A percentile compares a stretch with the other conserved stretches of the same genome.
These are phyloP conservation scores for Xerocomus potaroensis DNA, from an alignment of 768 basidiomycete species.

Conservation along the genomic window DNA sequence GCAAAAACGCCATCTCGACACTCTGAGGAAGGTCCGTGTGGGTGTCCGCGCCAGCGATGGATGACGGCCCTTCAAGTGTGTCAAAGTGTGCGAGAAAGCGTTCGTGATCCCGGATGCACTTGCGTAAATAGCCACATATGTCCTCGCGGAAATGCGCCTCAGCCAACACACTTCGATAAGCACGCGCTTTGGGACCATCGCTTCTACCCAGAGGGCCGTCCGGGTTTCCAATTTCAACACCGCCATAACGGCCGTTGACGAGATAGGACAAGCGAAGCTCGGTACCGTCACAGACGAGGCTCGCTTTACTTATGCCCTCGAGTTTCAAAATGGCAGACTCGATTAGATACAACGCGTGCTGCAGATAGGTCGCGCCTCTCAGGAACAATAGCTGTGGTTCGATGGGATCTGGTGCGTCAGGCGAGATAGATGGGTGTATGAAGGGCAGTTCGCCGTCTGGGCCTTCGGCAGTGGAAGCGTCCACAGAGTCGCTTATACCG, in stretches of 20 bases:
- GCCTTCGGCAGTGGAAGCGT: conserved; percentile 40
- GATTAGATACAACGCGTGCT: conserved; percentile 71
- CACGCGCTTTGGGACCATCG: conserved; percentile 54
- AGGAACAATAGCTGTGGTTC: conserved; percentile 83
- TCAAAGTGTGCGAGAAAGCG: conserved; percentile 82
- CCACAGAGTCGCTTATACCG: conserved; percentile 52
- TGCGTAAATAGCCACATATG: conserved; percentile 56
- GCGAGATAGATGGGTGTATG: conserved; percentile 69
- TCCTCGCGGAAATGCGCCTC: conserved; percentile 56
- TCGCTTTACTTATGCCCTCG: conserved; percentile 61
- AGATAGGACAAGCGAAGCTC: conserved; percentile 77
- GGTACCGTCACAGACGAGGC: conserved; percentile 54
- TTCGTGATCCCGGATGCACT: conserved; percentile 80
- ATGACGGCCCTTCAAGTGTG: conserved; percentile 48
- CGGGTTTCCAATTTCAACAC: conserved; percentile 77
- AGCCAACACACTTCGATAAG: conserved; percentile 59
- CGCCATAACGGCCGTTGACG: conserved; percentile 74
- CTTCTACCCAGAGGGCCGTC: conserved; percentile 68
- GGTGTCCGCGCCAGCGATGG: conserved; percentile 11
- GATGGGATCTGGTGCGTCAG: conserved; percentile 81
- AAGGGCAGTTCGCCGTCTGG: conserved; percentile 47
- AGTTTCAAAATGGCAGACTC: conserved; percentile 67
- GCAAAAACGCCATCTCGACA: conserved; percentile 62
- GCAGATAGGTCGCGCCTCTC: conserved; percentile 78
- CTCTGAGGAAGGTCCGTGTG: conserved; percentile 43